Evolutionary conservation across 2,329 filamentous ascomycete genomes (phyloP).

Genomic region (Sordariomycetes sp.): DNA sequence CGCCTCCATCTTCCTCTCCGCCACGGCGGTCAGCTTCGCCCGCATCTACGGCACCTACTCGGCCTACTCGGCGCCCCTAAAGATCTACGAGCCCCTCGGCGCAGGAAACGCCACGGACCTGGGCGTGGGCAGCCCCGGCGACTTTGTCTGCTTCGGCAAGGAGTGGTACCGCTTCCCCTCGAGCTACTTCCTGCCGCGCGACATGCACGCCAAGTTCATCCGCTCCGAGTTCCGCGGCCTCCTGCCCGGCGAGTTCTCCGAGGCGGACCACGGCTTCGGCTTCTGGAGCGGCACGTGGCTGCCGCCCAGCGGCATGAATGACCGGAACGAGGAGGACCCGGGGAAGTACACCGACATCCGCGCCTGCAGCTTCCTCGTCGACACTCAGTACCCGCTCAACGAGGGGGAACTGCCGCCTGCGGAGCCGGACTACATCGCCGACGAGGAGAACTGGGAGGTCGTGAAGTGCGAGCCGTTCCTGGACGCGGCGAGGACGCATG

Average conservation of each 20-base stretch:
- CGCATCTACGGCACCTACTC: constrained; percentile 69
- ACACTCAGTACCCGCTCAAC: constrained; percentile 64
- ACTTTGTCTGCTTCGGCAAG: constrained; percentile 80
- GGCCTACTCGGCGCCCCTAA: constrained; percentile 73
- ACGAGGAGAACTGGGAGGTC: constrained; percentile 66
- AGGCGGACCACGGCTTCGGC: constrained; percentile 58
- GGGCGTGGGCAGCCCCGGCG: constrained; percentile 41
- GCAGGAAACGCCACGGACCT: constrained; percentile 33
- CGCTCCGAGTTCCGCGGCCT: constrained; percentile 84
- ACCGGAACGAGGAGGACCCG: constrained; percentile 75
- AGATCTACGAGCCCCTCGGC: constrained; percentile 58
- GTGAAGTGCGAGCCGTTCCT: constrained; percentile 71
- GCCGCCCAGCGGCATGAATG: constrained; percentile 78
- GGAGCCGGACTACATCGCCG: constrained; percentile 72
- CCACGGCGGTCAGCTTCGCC: constrained; percentile 55
- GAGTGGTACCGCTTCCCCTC: constrained; percentile 98
- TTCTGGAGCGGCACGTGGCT: constrained; percentile 78
- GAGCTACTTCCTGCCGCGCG: constrained; percentile 79
- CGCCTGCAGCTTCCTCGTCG: constrained; percentile 74
- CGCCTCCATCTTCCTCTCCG: constrained; percentile 47
- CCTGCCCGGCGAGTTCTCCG: constrained; percentile 80
- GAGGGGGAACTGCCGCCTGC: constrained; percentile 41
- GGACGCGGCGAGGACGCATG: constrained; percentile 63
- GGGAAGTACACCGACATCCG: constrained; percentile 75
- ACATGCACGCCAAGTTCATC: constrained; percentile 79